phyloP scores from a whole-genome alignment of 2,329 filamentous ascomycete genomes.

The Pyrenochaeta sp. region DNA sequence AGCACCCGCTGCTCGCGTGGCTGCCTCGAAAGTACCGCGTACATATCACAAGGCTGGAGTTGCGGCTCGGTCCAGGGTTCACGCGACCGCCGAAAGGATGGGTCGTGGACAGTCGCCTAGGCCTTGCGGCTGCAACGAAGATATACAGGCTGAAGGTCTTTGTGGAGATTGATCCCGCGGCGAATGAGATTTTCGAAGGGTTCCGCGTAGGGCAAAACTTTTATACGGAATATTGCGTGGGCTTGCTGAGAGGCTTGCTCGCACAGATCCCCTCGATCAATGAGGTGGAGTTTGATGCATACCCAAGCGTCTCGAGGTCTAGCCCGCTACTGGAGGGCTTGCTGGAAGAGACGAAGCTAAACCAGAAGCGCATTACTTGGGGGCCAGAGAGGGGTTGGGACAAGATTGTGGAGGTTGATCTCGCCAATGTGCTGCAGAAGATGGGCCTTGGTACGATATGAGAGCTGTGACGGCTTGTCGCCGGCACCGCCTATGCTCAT shows the following conservation, averaged over 20 bases:
- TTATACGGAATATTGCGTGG: slow-evolving; percentile 72
- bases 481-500: not conserved
- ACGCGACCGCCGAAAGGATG: slow-evolving; percentile 74
- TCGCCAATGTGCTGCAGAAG: slow-evolving; percentile 37
- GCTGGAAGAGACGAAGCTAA: slow-evolving; percentile 60
- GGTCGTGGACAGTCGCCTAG: slow-evolving; percentile 71
- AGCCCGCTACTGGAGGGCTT: slow-evolving; percentile 71
- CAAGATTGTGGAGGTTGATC: slow-evolving; percentile 40
- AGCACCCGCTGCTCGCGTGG: slow-evolving; percentile 74
- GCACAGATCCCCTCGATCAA: slow-evolving; percentile 64
- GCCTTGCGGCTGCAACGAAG: slow-evolving; percentile 68
- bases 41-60: slow-evolving; percentile 69
- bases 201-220: slow-evolving; percentile 73
- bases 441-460: slow-evolving; percentile 20
- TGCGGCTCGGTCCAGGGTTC: slow-evolving; percentile 78
- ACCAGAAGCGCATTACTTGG: slow-evolving; percentile 68
- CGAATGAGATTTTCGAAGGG: slow-evolving; percentile 71
- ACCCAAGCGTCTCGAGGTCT: slow-evolving; percentile 69
- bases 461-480: not conserved
- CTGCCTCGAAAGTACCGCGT: slow-evolving; percentile 68
- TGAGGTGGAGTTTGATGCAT: slow-evolving; percentile 75
- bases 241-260: slow-evolving; percentile 66
- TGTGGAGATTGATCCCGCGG: slow-evolving; percentile 74
- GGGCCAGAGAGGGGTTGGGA: slow-evolving; percentile 73
- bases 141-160: slow-evolving; percentile 71